A percentile compares a stretch with the other conserved stretches of the same genome.
phyloP scores from a whole-genome alignment of 1,284 basidiomycete genomes.

The Tylopilus sp. region DNA sequence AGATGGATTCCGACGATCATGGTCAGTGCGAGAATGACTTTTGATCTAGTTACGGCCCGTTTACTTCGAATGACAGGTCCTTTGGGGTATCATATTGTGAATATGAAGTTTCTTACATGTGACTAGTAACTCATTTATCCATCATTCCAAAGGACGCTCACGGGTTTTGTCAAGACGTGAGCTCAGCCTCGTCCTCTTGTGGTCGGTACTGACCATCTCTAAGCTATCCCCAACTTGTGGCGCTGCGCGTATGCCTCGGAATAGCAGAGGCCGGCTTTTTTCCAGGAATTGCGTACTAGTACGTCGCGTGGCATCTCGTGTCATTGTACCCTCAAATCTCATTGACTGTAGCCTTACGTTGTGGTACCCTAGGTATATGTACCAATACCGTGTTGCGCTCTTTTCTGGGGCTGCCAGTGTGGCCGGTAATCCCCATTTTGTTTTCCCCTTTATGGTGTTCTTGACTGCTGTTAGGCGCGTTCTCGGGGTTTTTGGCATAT shows the following conservation, averaged over 20 bases:
- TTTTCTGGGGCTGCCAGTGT: slow-evolving; percentile 7
- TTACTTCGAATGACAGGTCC: neutral
- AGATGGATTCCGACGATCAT: slow-evolving; percentile 9
- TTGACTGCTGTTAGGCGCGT: slow-evolving; percentile 1
- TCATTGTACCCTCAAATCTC: neutral
- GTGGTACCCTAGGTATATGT: slow-evolving; percentile 10
- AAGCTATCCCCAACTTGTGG: slow-evolving; percentile 4
- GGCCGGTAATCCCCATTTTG: neutral
- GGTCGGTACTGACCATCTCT: neutral
- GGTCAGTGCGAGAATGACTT: neutral
- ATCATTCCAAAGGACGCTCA: neutral
- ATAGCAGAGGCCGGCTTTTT: slow-evolving; percentile 3
- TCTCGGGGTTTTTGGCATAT: slow-evolving; percentile 5
- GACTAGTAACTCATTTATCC: neutral
- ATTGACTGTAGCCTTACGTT: neutral
- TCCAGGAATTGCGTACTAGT: slow-evolving; percentile 3
- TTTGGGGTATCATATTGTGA: slow-evolving; percentile 5
- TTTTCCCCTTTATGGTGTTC: neutral
- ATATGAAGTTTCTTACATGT: neutral
- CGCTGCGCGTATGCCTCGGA: slow-evolving; percentile 2
- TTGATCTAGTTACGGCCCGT: too few species aligned
- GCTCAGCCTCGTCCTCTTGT: neutral
- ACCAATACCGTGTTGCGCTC: slow-evolving; percentile 5
- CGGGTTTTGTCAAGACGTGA: slow-evolving; percentile 5
- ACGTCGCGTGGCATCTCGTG: neutral